Evolutionary conservation across 805 yeast genomes (phyloP), one percentile per base, ranked within the genome.

Genomic region (Debaryomyces tyrocola): DNA sequence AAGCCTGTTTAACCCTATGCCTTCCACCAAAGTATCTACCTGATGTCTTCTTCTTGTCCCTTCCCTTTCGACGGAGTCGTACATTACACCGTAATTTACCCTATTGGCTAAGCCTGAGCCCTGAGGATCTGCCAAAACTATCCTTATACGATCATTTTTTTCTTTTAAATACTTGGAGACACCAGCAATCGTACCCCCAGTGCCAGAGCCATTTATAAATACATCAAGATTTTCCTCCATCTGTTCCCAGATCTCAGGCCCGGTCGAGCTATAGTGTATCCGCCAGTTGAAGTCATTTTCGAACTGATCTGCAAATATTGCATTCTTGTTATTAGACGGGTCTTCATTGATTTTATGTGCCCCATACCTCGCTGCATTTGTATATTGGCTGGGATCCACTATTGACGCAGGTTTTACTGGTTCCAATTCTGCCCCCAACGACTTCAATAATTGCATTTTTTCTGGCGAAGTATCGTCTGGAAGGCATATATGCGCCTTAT

Each of bases 151-250:
- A 0, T 72, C 60, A 14, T 72, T 58, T 33, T 70, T 61, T 38
- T 48, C 43, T 94, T 87, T 87, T 54, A 92, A 72, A 65, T 74
- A 94, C 48, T 75, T 77, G 1, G 96, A 80, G 11, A 90, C 92
- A 24, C 99, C 99, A 4, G 96, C 76, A 41, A 92, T 90, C 1
- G 99, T 94, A 34, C 99, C 99, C 63, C 96, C 99, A 0, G 99
- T 92, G 9, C 99, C 99, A 29, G 96, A 87, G 0, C 98, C 98
- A 2, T 92, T 79, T 36, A 94, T 83, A 62, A 92, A 90, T 41
- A 75, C 83, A 61, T 90, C 95, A 7, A 92, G 57, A 1, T 69
- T 52, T 11, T 83, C 83, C 8, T 77, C 70, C 71, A 85, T 75
- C 61, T 94, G 98, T 17, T 65, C 51, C 73, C 78, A 86, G n/a